These are phyloP conservation scores for Cystofilobasidium macerans DNA, from an alignment of 768 basidiomycete genomes.

Conservation along the genomic window DNA sequence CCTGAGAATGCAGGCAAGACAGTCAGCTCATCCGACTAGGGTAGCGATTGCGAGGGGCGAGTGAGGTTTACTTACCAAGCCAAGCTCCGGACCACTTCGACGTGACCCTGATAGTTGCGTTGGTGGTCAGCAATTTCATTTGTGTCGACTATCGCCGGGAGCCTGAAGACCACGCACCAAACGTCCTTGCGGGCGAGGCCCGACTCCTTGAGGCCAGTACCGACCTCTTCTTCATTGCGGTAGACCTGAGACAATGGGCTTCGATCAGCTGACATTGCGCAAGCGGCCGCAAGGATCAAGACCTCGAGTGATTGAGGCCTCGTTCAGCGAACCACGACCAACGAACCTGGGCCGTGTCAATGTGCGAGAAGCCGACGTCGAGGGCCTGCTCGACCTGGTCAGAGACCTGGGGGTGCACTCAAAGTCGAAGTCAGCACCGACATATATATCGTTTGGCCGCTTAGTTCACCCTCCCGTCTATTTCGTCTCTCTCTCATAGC, in stretches of 20 bases:
- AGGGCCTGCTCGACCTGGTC: constrained; percentile 23
- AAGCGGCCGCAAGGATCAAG: background rate
- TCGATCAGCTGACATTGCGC: too few species aligned
- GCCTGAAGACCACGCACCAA: constrained; percentile 25
- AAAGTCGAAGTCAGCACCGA: background rate
- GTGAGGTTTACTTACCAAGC: constrained; percentile 37
- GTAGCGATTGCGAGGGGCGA: constrained; percentile 43
- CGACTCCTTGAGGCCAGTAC: constrained; percentile 39
- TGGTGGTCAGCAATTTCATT: background rate
- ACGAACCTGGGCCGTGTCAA: constrained; percentile 49
- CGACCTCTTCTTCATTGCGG: constrained; percentile 43
- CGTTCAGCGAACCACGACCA: background rate
- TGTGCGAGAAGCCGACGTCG: constrained; percentile 39
- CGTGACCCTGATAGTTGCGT: constrained; percentile 24
- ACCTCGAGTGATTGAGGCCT: too few species aligned
- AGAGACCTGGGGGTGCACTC: background rate
- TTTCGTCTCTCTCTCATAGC: too few species aligned
- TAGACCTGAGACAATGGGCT: constrained; percentile 52
- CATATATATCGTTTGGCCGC: background rate
- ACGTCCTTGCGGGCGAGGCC: constrained; percentile 39
- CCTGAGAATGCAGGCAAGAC: background rate
- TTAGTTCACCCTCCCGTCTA: too few species aligned
- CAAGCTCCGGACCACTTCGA: constrained; percentile 27
- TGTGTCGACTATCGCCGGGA: background rate
- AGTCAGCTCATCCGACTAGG: background rate